Evolutionary conservation across 257 asterid genomes (phyloP), one percentile per base, ranked within the genome.

Genomic region (Forsythia suspensa): DNA sequence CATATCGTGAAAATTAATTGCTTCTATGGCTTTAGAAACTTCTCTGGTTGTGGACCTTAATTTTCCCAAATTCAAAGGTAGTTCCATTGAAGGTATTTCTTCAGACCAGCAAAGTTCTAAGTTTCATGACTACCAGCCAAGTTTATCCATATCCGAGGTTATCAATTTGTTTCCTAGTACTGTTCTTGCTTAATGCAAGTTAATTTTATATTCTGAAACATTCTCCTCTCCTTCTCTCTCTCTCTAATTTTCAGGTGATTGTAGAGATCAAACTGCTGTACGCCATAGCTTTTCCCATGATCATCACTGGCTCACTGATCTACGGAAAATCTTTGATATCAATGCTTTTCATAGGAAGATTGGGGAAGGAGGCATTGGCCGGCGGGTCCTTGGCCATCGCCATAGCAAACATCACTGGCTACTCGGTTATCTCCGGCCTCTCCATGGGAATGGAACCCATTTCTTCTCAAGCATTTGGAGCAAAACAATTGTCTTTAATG

Each of bases 311-410:
- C 68, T 70, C 90, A 29, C 88, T 92, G 1, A 77, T 84, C 15
- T 94, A 87, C 69, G 91, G 90, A 16, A 89, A 86, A 79, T 87
- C 97, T 6, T 70, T 86, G 21, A 89, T 94, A 51, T 92, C 98
- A 2, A 86, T 91, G 91, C 70, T 88, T 63, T 91, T 90, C 85
- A 77, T 89, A 85, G 96, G 98, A 20, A 79, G 84, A 29, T 74
- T 94, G 12, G 95, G 98, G 71, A 90, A 86, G 76, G 86, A 84
- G 3, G 91, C 84, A 0, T 72, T 94, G 29, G 97, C 98, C 4
- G 96, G 98, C 0, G 98, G 98, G 6, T 88, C 97, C 9, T 85
- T 94, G 0, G 90, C 95, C 0, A 84, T 87, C 46, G 96, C 93
- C 65, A 75, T 94, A 38, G 96, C 98, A 16, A 91, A 93, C 84